Evolutionary conservation across 2,329 filamentous ascomycete genomes (phyloP).

Genomic region (Aspergillus sp.): DNA sequence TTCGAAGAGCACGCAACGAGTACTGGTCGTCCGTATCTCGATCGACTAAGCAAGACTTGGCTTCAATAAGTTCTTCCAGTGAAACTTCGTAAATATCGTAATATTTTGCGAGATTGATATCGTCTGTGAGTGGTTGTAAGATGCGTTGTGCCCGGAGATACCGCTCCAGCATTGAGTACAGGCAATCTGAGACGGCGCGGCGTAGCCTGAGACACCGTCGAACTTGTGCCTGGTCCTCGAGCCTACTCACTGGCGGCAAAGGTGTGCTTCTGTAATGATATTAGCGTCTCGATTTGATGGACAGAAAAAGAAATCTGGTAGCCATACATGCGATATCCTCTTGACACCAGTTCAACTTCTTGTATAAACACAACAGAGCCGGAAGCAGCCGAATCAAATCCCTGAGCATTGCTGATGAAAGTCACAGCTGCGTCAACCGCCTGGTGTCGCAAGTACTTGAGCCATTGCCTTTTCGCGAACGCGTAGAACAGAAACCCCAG

Average conservation of each 20-base stretch:
- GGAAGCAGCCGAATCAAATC: constrained; percentile 68
- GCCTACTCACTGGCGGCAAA: constrained; percentile 79
- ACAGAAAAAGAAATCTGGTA: not conserved
- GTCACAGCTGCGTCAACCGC: constrained; percentile 60
- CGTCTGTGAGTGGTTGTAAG: constrained; percentile 66
- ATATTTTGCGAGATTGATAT: constrained; percentile 80
- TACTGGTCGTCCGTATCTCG: constrained; percentile 66
- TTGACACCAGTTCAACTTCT: constrained; percentile 89
- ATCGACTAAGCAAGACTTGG: constrained; percentile 56
- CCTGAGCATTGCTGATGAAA: constrained; percentile 67
- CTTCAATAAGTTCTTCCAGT: constrained; percentile 62
- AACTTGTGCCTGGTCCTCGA: constrained; percentile 74
- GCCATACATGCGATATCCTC: constrained; percentile 74
- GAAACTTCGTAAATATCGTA: constrained; percentile 82
- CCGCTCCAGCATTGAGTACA: constrained; percentile 61
- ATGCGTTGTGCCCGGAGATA: constrained; percentile 62
- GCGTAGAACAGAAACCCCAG: constrained; percentile 56
- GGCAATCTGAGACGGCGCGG: constrained; percentile 61
- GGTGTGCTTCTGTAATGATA: constrained; percentile 62
- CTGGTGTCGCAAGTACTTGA: constrained; percentile 68
- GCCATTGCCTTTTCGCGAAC: constrained; percentile 70
- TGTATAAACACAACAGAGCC: constrained; percentile 76
- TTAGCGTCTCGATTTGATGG: constrained; percentile 9
- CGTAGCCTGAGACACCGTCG: constrained; percentile 75
- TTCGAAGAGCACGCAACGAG: constrained; percentile 71